Percentiles rank a stretch among this genome's conserved stretches.
phyloP scores from a whole-genome alignment of 2,329 filamentous ascomycete genomes.

The Aureobasidium sp. region DNA sequence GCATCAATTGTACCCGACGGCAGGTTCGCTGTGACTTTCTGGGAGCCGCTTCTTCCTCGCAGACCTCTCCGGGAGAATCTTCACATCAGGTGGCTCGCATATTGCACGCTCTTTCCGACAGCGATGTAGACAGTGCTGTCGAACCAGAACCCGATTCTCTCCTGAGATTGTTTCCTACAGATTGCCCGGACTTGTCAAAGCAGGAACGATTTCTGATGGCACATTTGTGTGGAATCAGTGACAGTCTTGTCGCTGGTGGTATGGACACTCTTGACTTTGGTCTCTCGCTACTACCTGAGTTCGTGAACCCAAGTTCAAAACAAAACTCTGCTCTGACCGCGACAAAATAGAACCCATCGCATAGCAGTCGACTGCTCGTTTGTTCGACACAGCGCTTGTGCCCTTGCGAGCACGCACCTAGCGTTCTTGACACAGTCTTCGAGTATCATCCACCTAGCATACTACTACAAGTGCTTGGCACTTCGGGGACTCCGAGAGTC shows the following conservation, averaged over 20 bases:
- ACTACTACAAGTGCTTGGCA: constrained; percentile 3
- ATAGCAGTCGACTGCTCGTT: background rate
- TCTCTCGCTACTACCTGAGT: background rate
- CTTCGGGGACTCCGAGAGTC: constrained; percentile 8
- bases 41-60: background rate
- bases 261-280: background rate
- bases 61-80: background rate
- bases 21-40: constrained; percentile 5
- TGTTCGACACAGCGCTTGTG: constrained; percentile 9
- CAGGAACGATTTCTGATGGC: constrained; percentile 5
- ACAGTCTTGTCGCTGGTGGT: background rate
- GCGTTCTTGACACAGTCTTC: background rate
- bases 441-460: background rate
- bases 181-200: background rate
- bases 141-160: constrained; percentile 1
- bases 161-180: background rate
- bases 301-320: background rate
- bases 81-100: background rate
- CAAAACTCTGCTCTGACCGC: background rate
- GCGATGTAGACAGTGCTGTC: background rate
- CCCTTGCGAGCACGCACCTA: constrained; percentile 2
- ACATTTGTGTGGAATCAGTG: background rate
- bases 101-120: background rate
- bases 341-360: background rate
- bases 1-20: constrained; percentile 5